These are phyloP conservation scores for Pythium biforme DNA, from an alignment of 352 stramenopile genomes.

Conservation along the genomic window DNA sequence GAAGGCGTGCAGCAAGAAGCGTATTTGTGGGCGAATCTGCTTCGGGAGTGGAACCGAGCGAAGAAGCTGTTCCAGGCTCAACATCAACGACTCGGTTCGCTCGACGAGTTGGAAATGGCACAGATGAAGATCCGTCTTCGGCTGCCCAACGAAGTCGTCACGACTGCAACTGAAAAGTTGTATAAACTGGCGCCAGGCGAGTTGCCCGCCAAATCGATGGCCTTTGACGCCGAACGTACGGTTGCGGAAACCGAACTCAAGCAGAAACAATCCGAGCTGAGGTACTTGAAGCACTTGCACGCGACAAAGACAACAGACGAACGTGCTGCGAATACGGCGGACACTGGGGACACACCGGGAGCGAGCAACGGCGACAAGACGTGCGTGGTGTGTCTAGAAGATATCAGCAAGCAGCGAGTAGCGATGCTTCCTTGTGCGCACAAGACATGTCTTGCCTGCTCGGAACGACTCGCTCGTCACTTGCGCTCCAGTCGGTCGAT, in stretches of 20 bases:
- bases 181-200: slow-evolving; percentile 59
- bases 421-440: slow-evolving; percentile 88
- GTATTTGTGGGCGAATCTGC: slow-evolving; percentile 47
- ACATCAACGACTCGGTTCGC: slow-evolving; percentile 60
- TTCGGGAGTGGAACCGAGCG: slow-evolving; percentile 50
- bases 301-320: slow-evolving; percentile 1
- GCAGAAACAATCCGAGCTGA: slow-evolving; percentile 51
- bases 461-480: slow-evolving; percentile 35
- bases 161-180: slow-evolving; percentile 37
- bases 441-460: slow-evolving; percentile 63
- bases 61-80: slow-evolving; percentile 71
- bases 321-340: not conserved
- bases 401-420: slow-evolving; percentile 54
- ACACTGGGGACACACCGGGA: not conserved
- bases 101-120: slow-evolving; percentile 82
- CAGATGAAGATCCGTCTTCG: slow-evolving; percentile 63
- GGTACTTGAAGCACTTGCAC: slow-evolving; percentile 60
- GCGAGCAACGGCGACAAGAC: slow-evolving; percentile 15
- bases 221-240: slow-evolving; percentile 48
- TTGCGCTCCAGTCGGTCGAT: slow-evolving; percentile 29
- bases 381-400: slow-evolving; percentile 83
- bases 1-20: slow-evolving; percentile 39
- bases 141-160: slow-evolving; percentile 38
- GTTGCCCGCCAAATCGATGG: slow-evolving; percentile 34
- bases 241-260: slow-evolving; percentile 44